Conservation (phyloP, 176 grass and related monocot genomes). For the Aegilops tauschii region DNA sequence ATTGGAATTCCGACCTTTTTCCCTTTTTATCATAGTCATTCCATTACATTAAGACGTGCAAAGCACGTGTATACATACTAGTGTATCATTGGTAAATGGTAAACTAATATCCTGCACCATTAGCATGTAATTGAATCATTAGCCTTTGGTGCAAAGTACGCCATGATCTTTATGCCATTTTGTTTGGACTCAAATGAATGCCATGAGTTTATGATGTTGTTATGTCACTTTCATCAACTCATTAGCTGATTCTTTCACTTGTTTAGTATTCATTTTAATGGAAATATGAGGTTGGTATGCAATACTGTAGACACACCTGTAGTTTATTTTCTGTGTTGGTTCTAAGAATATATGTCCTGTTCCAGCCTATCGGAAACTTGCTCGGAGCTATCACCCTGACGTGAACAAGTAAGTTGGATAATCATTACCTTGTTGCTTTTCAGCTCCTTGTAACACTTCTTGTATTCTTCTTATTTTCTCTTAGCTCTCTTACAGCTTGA, state of each 20-base stretch:
- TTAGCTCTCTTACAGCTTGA: neutral
- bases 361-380: conserved; percentile 94
- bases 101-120: neutral
- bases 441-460: neutral
- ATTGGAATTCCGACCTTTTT: too few relatives aligned
- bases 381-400: conserved; percentile 93
- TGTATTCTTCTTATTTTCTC: neutral
- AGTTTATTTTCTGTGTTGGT: conserved; percentile 9
- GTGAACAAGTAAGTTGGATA: conserved; percentile 87
- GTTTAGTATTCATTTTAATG: neutral
- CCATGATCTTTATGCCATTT: neutral
- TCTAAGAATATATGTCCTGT: conserved; percentile 30
- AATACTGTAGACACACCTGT: neutral
- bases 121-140: neutral
- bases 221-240: neutral
- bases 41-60: too few relatives aligned
- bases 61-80: too few relatives aligned
- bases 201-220: neutral
- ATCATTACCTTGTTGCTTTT: neutral
- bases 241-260: neutral
- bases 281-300: neutral
- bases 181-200: neutral
- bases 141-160: neutral
- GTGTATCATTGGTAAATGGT: neutral
- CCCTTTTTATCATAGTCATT: too few relatives aligned